These are phyloP conservation scores for Lactarius akahatsu DNA, from an alignment of 768 basidiomycete species.

Conservation along the genomic window DNA sequence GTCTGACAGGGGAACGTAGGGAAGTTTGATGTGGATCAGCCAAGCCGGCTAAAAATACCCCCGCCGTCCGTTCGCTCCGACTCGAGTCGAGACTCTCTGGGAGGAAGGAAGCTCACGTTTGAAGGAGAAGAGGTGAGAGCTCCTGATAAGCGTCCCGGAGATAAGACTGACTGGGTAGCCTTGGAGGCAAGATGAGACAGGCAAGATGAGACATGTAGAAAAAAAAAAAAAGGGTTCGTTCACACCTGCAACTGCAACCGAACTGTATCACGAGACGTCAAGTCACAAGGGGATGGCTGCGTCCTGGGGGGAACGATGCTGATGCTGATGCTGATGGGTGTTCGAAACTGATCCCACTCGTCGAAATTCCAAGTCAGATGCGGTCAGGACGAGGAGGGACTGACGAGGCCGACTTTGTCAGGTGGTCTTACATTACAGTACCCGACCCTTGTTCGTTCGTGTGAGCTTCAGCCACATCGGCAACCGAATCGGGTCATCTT, in stretches of 20 bases:
- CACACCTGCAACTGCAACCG: not conserved
- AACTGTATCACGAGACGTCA: not conserved
- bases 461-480: conserved; percentile 12
- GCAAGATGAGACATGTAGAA: not conserved
- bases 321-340: not conserved
- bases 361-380: not conserved
- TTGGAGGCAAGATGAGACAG: not conserved
- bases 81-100: not conserved
- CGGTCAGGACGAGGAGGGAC: not conserved
- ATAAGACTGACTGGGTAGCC: not conserved
- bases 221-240: conserved; percentile 5
- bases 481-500: not conserved
- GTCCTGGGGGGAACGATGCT: not conserved
- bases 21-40: not conserved
- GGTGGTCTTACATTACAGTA: not conserved
- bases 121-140: not conserved
- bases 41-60: not conserved
- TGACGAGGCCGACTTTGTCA: not conserved
- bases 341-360: not conserved
- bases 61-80: not conserved
- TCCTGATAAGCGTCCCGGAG: not conserved
- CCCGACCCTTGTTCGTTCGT: not conserved
- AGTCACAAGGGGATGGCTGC: not conserved
- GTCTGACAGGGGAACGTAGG: not conserved
- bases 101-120: conserved; percentile 3